These are phyloP conservation scores for Parathielavia appendiculata DNA, from an alignment of 495 filamentous ascomycete genomes.

Conservation along the genomic window DNA sequence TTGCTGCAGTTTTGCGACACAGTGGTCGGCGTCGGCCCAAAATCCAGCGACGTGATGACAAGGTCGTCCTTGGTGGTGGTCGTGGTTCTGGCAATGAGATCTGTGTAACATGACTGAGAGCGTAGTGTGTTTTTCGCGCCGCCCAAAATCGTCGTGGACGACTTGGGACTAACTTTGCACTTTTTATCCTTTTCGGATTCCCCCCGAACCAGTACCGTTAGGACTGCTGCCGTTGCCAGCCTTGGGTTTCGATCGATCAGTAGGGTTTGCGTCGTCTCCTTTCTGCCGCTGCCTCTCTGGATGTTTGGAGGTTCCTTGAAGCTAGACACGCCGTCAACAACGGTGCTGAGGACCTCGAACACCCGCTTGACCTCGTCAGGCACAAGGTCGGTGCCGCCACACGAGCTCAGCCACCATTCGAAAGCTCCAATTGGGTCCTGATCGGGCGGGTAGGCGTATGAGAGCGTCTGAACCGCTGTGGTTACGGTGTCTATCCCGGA, in stretches of 20 bases:
- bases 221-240: too few relatives aligned
- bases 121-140: too few relatives aligned
- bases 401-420: slow-evolving; percentile 15
- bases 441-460: slow-evolving; percentile 4
- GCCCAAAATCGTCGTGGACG: too few relatives aligned
- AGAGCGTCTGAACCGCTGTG: slow-evolving; percentile 24
- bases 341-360: slow-evolving; percentile 11
- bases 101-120: too few relatives aligned
- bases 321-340: slow-evolving; percentile 3
- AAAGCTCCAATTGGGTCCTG: slow-evolving; percentile 14
- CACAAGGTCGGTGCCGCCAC: slow-evolving; percentile 12
- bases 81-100: too few relatives aligned
- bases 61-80: too few relatives aligned
- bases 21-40: too few relatives aligned
- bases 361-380: slow-evolving; percentile 13
- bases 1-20: too few relatives aligned
- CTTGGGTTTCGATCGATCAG: neutral
- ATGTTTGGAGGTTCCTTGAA: slow-evolving; percentile 5
- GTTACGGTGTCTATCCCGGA: neutral
- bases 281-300: slow-evolving; percentile 5
- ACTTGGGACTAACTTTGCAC: too few relatives aligned
- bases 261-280: slow-evolving; percentile 13
- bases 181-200: too few relatives aligned
- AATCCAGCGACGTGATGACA: too few relatives aligned
- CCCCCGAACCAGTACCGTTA: too few relatives aligned